phyloP scores from a whole-genome alignment of 2,329 filamentous ascomycete genomes.

The Colletotrichum ledebouriae region DNA sequence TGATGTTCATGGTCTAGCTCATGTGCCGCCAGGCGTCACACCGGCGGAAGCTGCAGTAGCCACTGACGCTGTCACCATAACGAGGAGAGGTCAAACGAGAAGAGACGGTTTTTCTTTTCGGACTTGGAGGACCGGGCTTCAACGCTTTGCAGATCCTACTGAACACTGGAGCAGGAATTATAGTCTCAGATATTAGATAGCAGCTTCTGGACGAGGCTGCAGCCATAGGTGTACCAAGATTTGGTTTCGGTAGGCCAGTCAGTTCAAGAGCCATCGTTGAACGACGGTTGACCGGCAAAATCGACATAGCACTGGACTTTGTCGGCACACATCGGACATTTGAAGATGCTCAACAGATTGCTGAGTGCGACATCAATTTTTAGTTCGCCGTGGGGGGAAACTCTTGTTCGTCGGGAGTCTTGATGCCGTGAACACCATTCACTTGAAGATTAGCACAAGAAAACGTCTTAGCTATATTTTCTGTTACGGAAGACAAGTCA shows the following conservation, averaged over 20 bases:
- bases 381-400: conserved; percentile 53
- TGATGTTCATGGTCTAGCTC: too few relatives aligned
- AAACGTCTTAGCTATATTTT: conserved; percentile 58
- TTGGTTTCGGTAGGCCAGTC: conserved; percentile 49
- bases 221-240: conserved; percentile 51
- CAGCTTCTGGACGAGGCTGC: conserved; percentile 41
- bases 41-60: too few relatives aligned
- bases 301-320: conserved; percentile 52
- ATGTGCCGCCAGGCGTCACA: too few relatives aligned
- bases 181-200: conserved; percentile 46
- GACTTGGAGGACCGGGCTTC: too few relatives aligned
- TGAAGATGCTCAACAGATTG: conserved; percentile 52
- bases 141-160: conserved; percentile 52
- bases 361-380: conserved; percentile 44
- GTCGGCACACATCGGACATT: conserved; percentile 54
- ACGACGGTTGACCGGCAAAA: conserved; percentile 43
- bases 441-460: conserved; percentile 59
- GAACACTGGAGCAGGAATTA: conserved; percentile 67
- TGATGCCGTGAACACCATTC: conserved; percentile 54
- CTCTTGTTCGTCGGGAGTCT: conserved; percentile 57
- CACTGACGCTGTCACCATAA: too few relatives aligned
- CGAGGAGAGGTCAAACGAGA: too few relatives aligned
- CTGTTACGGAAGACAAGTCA: conserved; percentile 57
- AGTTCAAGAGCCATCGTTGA: conserved; percentile 47
- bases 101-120: too few relatives aligned